These are phyloP conservation scores for Penicillium sp. DNA, from an alignment of 2,329 filamentous ascomycete genomes.

Conservation along the genomic window DNA sequence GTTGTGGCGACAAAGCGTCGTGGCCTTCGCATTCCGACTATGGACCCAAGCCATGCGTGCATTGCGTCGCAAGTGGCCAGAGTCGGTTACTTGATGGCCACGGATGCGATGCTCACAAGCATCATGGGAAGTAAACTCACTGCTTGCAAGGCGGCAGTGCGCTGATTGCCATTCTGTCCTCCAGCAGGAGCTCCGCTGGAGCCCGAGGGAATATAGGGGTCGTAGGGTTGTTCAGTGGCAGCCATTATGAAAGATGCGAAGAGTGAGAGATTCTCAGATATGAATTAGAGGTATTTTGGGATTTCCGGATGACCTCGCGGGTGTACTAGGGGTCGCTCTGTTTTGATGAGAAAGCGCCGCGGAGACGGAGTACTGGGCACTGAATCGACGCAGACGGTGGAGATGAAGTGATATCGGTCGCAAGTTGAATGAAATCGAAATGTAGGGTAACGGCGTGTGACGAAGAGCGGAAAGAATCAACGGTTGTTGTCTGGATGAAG, in stretches of 20 bases:
- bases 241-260: constrained; percentile 46
- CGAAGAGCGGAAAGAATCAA: constrained; percentile 1
- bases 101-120: background rate
- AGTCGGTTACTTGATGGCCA: background rate
- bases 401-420: background rate
- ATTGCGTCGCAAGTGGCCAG: background rate
- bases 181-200: constrained; percentile 50
- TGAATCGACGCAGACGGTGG: background rate
- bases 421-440: background rate
- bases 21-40: background rate
- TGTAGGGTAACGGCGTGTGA: constrained; percentile 1
- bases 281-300: constrained; percentile 12
- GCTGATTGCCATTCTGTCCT: constrained; percentile 55
- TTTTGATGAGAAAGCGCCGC: constrained; percentile 13
- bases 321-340: constrained; percentile 19
- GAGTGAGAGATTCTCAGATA: constrained; percentile 10
- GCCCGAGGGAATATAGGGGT: constrained; percentile 80
- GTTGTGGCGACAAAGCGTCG: constrained; percentile 1
- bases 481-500: constrained; percentile 15
- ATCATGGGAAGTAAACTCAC: constrained; percentile 56
- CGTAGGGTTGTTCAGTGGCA: constrained; percentile 62
- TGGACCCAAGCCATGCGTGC: background rate
- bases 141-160: constrained; percentile 73
- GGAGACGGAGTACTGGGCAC: background rate
- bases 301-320: constrained; percentile 11